Evolutionary conservation across 2,329 filamentous ascomycete species (phyloP), one percentile per base, ranked within the genome.

Genomic region (Neofusicoccum laricinum): DNA sequence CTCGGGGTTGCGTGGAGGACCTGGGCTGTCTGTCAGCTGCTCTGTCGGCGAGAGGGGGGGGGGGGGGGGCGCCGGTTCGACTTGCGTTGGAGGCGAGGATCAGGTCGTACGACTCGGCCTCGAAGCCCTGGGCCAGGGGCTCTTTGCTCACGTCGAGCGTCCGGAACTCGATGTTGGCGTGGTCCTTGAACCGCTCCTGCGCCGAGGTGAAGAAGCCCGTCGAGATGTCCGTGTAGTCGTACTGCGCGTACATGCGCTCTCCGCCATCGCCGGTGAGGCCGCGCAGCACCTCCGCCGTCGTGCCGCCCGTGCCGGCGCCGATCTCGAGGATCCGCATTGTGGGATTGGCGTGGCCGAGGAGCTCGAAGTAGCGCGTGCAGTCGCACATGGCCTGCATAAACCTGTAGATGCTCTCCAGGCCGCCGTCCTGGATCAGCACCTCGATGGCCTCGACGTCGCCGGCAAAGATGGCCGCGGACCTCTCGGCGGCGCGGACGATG

Each of bases 171-270:
- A 70, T 48, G 7, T 30, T 21, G 17, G 43, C 40, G 19, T n/a
- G 25, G 4, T 48, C 46, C 4, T 21, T 3, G 19, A 67, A 69
- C 11, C 46, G 25, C 6, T 63, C n/a, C 6, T 65, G 17, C 0
- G 68, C 67, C 14, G 49, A 12, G 2, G 57, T 6, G 1, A 71
- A 43, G 19, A 67, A 67, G 14, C 38, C 58, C 10, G 32, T 6
- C 6, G 68, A 66, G 2, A 66, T 21, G 45, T 71, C 70, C 1
- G 69, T 71, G 19, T 72, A 67, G 3, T 61, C 61, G 48, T 70
- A 72, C 0, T 49, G 19, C 12, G 14, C 11, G 36, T 43, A 58
- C 38, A 43, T n/a, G 15, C 53, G 53, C 53, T 58, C 53, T 25
- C 53, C 53, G 30, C 63, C 69, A 3, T 14, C 14, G 25, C 15